phyloP scores from a whole-genome alignment of 2,329 filamentous ascomycete species.

The Proliferodiscus dingleyae region DNA sequence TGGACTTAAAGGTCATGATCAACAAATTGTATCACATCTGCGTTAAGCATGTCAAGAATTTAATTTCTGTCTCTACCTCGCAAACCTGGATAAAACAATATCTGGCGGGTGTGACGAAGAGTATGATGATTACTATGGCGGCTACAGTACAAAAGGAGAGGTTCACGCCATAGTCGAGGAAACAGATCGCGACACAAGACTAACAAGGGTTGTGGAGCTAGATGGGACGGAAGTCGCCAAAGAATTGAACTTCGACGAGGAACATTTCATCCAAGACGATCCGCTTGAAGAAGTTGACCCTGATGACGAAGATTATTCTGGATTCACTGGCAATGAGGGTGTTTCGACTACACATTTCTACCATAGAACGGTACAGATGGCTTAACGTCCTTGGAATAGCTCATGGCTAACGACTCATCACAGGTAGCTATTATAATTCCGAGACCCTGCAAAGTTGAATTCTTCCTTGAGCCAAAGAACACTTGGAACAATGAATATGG shows the following conservation, averaged over 20 bases:
- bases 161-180: constrained; percentile 9
- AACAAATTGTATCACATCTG: constrained; percentile 3
- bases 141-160: background rate
- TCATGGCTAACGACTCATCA: background rate
- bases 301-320: constrained; percentile 17
- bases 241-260: constrained; percentile 10
- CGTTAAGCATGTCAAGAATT: constrained; percentile 9
- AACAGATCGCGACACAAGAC: background rate
- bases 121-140: too few species aligned
- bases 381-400: background rate
- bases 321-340: constrained; percentile 16
- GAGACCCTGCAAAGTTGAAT: constrained; percentile 5
- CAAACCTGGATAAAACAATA: constrained; percentile 12
- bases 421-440: constrained; percentile 15
- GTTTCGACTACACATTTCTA: constrained; percentile 15
- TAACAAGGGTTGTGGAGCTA: constrained; percentile 13
- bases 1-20: constrained; percentile 13
- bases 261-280: constrained; percentile 8
- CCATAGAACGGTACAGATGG: constrained; percentile 12
- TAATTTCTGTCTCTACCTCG: constrained; percentile 15
- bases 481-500: background rate
- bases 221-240: constrained; percentile 12
- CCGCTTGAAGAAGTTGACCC: constrained; percentile 9
- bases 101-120: constrained; percentile 10
- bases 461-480: constrained; percentile 7